phyloP scores from a whole-genome alignment of 345 rosid species.

The Eutrema heterophyllum region DNA sequence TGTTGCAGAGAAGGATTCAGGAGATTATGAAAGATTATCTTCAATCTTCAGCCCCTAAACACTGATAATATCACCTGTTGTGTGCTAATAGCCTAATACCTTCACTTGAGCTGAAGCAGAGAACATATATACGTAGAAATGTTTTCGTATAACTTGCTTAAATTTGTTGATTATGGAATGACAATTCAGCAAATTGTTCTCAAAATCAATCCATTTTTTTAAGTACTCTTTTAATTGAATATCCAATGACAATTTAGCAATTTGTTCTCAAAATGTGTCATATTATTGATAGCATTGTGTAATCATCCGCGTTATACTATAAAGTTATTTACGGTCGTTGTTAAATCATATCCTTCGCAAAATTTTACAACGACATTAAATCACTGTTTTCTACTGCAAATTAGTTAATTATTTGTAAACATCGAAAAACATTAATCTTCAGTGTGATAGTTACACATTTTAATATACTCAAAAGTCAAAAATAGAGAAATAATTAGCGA shows the following conservation, averaged over 20 bases:
- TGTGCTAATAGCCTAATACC: neutral
- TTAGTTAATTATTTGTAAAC: no score
- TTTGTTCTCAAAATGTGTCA: no score
- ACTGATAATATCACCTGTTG: neutral
- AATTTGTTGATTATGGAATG: neutral
- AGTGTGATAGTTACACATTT: neutral
- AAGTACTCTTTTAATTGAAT: neutral
- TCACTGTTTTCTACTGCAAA: no score
- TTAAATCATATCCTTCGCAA: no score
- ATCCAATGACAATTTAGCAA: neutral
- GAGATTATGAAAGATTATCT: constrained; percentile 68
- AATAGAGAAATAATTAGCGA: no score
- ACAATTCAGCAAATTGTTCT: neutral
- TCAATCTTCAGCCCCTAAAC: constrained; percentile 38
- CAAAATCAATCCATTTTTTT: neutral
- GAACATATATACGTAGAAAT: neutral
- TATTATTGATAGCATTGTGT: no score
- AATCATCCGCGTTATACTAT: no score
- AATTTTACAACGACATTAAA: no score
- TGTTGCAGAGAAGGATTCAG: constrained; percentile 74
- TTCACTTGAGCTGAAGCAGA: neutral
- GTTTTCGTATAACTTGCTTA: neutral
- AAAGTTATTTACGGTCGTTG: no score
- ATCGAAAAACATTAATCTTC: neutral
- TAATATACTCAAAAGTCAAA: no score